Conservation (phyloP, 2,329 filamentous ascomycete genomes). For the Lasiodiplodia hormozganensis region DNA sequence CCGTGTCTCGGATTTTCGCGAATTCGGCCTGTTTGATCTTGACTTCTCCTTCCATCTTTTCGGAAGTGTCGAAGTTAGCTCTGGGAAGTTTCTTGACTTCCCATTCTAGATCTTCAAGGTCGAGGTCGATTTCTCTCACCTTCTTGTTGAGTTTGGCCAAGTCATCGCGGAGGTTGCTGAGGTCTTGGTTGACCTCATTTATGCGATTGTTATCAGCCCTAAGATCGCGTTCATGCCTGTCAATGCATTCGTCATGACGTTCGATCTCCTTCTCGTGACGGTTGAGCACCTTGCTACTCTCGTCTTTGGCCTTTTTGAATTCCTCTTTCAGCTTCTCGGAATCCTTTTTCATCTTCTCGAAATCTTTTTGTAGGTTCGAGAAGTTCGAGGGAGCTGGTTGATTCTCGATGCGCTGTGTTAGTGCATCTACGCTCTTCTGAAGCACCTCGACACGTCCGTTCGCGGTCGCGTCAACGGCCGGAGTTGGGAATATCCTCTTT, state of each 20-base stretch:
- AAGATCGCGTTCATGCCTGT: slow-evolving; percentile 2
- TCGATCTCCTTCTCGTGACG: background rate
- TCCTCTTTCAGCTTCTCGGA: background rate
- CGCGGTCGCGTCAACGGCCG: background rate
- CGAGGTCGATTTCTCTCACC: slow-evolving; percentile 6
- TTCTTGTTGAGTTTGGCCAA: background rate
- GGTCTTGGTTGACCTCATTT: slow-evolving; percentile 1
- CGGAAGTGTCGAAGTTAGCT: background rate
- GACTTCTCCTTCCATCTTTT: background rate
- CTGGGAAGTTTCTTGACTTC: background rate
- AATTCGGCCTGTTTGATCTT: background rate
- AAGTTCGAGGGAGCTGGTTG: background rate
- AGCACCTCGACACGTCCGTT: background rate
- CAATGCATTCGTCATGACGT: background rate
- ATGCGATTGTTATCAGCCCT: slow-evolving; percentile 9
- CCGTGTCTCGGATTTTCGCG: background rate
- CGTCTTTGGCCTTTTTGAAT: background rate
- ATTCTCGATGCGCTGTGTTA: background rate
- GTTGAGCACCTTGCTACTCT: background rate
- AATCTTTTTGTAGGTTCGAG: background rate
- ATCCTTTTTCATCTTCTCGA: background rate
- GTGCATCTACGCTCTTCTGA: background rate
- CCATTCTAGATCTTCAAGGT: background rate
- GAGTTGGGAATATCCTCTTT: background rate
- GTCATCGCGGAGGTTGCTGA: background rate